Evolutionary conservation across 352 stramenopile species (phyloP).

Genomic region (Globisporangium radiosum): DNA sequence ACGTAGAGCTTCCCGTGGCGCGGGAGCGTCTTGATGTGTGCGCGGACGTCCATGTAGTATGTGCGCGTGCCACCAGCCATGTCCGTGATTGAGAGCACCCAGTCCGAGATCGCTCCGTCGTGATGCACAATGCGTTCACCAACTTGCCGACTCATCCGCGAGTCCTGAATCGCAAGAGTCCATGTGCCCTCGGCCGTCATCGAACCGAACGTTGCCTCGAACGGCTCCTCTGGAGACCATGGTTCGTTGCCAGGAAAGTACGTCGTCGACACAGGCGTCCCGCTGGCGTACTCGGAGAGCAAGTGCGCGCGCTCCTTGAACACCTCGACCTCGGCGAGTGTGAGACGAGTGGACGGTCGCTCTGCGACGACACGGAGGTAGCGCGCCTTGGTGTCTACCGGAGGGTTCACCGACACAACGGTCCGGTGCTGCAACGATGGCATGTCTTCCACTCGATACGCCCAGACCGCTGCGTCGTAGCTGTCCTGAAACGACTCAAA

Average conservation of each 20-base stretch:
- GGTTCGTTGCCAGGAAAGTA: conserved; percentile 37
- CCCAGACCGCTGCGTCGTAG: conserved; percentile 39
- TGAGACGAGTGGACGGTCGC: conserved; percentile 30
- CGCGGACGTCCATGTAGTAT: conserved; percentile 70
- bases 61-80: conserved; percentile 33
- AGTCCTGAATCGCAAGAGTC: conserved; percentile 51
- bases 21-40: conserved; percentile 52
- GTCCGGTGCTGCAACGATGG: conserved; percentile 13
- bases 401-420: conserved; percentile 41
- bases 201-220: conserved; percentile 37
- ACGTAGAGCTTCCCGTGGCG: conserved; percentile 66
- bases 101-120: conserved; percentile 64
- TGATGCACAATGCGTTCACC: conserved; percentile 16
- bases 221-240: conserved; percentile 65
- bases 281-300: conserved; percentile 51
- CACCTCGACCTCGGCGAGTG: conserved; percentile 71
- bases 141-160: conserved; percentile 10
- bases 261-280: conserved; percentile 38
- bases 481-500: conserved; percentile 56
- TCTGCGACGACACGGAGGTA: conserved; percentile 59
- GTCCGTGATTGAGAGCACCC: conserved; percentile 60
- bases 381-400: conserved; percentile 35
- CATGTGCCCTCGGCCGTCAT: conserved; percentile 49
- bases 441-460: conserved; percentile 22
- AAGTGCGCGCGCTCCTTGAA: conserved; percentile 47